Percentiles rank a stretch among this genome's conserved stretches.
phyloP scores from a whole-genome alignment of 2,329 filamentous ascomycete species.

The Phialemonium atrogriseum region DNA sequence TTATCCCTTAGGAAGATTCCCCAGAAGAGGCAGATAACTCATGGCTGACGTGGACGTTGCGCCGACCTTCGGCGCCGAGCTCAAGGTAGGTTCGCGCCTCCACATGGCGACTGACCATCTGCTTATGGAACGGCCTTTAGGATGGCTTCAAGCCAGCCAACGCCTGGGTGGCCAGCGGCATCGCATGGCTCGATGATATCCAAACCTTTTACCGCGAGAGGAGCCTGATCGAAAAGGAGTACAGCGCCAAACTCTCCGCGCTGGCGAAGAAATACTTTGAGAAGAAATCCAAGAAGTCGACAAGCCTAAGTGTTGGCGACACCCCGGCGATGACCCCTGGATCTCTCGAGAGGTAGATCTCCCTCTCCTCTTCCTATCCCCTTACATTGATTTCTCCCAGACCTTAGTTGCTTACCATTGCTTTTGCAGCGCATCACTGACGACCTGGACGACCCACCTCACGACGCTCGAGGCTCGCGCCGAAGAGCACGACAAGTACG shows the following conservation, averaged over 20 bases:
- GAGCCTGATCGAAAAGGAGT: slow-evolving; percentile 92
- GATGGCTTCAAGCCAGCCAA: slow-evolving; percentile 96
- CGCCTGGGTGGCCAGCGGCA: slow-evolving; percentile 81
- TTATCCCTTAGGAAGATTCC: slow-evolving; percentile 5
- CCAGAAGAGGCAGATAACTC: too few species aligned
- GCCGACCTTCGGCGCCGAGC: slow-evolving; percentile 84
- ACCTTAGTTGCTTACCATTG: too few species aligned
- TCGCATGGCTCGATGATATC: slow-evolving; percentile 92
- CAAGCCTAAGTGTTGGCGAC: slow-evolving; percentile 85
- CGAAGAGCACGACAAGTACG: slow-evolving; percentile 80
- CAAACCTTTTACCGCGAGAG: slow-evolving; percentile 96
- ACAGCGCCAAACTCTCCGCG: slow-evolving; percentile 76
- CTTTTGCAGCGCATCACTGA: slow-evolving; percentile 80
- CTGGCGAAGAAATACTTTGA: slow-evolving; percentile 96
- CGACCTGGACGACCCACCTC: slow-evolving; percentile 92
- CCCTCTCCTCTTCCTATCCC: too few species aligned
- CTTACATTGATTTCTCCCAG: too few species aligned
- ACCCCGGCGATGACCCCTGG: slow-evolving; percentile 88
- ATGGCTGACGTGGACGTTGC: slow-evolving; percentile 80
- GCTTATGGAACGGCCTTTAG: slow-evolving; percentile 34
- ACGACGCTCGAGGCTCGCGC: slow-evolving; percentile 83
- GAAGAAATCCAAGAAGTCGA: slow-evolving; percentile 82
- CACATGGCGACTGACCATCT: slow-evolving; percentile 5
- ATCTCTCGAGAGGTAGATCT: slow-evolving; percentile 78
- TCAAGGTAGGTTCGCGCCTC: slow-evolving; percentile 59